Base-by-base conservation (phyloP, 2,329 filamentous ascomycete species). In the Diaporthe capsici region DNA sequence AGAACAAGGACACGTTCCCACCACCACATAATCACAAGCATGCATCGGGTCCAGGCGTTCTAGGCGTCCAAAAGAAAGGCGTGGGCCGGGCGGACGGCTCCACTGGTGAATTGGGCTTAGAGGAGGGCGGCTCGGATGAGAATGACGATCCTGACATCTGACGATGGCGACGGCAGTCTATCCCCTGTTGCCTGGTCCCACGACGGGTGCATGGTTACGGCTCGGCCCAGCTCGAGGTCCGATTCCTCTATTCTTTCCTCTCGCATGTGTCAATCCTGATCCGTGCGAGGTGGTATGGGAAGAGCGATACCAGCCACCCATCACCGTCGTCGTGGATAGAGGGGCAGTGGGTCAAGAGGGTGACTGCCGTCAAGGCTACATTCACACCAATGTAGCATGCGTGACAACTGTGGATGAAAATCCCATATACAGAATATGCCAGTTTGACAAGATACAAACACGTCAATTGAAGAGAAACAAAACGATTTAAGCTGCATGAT, bases 151-250 rank as follows among this genome's bases (percentile, higher is more conserved):
- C 94, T 80, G 92, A 94, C 80, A 91, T 91, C 81, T 90, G 87
- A 87, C 86, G 81, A 80, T 78, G 85, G 87, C 82, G 87, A 88
- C 89, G 89, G 88, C 88, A 89, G 89, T 89, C 88, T 90, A 90
- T 89, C 90, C 91, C 90, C 91, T 92, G 89, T 90, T 88, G 86
- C 86, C 89, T 92, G 89, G 87, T 90, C 89, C 89, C 90, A 85
- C 83, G 81, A 82, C 83, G 80, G 80, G 76, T 60, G n/a, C 67
- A 55, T 75, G 37, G 71, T 71, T 71, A 65, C 71, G 73, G 55
- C 68, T 67, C 72, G 53, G 51, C 37, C 25, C 49, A 71, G 51
- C 39, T 25, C 42, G 28, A 58, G 37, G 44, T 51, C n/a, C 5
- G 49, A 13, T 28, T 53, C n/a, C 47, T 28, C 34, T 42, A 28